Conservation (phyloP, 2,329 filamentous ascomycete species). For the Seiridium unicorne region DNA sequence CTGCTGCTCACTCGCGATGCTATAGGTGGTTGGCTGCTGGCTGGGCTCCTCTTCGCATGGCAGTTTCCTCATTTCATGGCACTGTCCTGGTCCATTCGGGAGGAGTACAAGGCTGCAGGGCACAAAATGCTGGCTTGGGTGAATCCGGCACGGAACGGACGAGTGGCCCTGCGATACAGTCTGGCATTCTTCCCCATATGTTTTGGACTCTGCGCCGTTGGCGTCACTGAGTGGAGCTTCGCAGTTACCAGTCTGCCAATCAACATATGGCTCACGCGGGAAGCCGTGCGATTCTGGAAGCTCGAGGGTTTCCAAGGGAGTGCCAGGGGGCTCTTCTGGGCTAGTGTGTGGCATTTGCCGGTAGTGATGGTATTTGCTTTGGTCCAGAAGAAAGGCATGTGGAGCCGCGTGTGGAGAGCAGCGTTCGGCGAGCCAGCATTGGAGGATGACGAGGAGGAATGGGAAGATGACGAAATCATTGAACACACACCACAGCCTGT, state of each 20-base stretch:
- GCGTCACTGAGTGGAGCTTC: conserved; percentile 85
- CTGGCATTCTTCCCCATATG: conserved; percentile 85
- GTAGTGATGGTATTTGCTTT: conserved; percentile 87
- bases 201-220: conserved; percentile 71
- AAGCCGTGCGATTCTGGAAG: conserved; percentile 80
- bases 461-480: conserved; percentile 53
- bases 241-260: conserved; percentile 76
- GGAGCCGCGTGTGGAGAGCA: conserved; percentile 76
- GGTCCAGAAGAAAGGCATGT: conserved; percentile 90
- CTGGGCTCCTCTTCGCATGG: conserved; percentile 85
- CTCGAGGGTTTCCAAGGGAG: conserved; percentile 75
- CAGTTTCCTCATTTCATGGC: conserved; percentile 99
- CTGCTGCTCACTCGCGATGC: conserved; percentile 66
- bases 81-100: conserved; percentile 80
- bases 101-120: conserved; percentile 77
- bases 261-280: conserved; percentile 80
- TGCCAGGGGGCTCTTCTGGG: conserved; percentile 89
- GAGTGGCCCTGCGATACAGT: conserved; percentile 86
- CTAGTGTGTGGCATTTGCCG: conserved; percentile 94
- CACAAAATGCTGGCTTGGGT: conserved; percentile 80
- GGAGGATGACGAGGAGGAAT: conserved; percentile 44
- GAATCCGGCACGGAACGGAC: conserved; percentile 79
- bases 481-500: not conserved
- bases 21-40: conserved; percentile 85
- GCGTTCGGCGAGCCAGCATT: conserved; percentile 58